Percentiles rank a stretch among this genome's conserved stretches.
These are phyloP conservation scores for Pisolithus sp. DNA, from an alignment of 768 basidiomycete genomes.

Conservation along the genomic window DNA sequence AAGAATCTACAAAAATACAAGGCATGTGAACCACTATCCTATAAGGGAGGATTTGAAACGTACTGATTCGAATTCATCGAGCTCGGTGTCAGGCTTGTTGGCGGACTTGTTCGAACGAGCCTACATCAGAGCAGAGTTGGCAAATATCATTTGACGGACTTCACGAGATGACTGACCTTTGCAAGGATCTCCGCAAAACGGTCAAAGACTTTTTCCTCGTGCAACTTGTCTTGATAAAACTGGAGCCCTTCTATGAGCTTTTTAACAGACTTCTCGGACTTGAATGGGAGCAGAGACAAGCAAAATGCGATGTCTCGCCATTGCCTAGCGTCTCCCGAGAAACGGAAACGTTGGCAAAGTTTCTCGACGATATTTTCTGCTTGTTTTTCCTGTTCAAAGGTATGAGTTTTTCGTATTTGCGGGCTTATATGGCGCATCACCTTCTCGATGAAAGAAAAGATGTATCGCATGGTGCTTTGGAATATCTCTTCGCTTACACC, in stretches of 20 bases:
- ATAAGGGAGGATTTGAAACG: slow-evolving; percentile 6
- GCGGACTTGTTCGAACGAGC: slow-evolving; percentile 87
- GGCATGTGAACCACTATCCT: not conserved
- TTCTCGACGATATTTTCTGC: slow-evolving; percentile 97
- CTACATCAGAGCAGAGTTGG: slow-evolving; percentile 28
- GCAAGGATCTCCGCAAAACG: slow-evolving; percentile 85
- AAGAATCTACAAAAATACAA: slow-evolving; percentile 52
- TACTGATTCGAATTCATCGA: slow-evolving; percentile 92
- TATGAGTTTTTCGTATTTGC: not conserved
- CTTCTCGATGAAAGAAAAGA: slow-evolving; percentile 97
- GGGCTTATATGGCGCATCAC: slow-evolving; percentile 32
- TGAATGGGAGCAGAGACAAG: slow-evolving; percentile 90
- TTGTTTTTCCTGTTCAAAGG: slow-evolving; percentile 76
- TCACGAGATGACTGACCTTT: slow-evolving; percentile 47
- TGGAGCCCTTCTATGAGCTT: slow-evolving; percentile 90
- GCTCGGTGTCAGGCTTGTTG: slow-evolving; percentile 87
- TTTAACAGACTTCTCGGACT: slow-evolving; percentile 93
- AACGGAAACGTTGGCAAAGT: slow-evolving; percentile 90
- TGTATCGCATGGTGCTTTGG: slow-evolving; percentile 89
- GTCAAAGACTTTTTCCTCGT: slow-evolving; percentile 75
- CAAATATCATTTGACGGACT: not conserved
- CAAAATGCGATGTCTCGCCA: slow-evolving; percentile 99
- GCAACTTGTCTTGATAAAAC: slow-evolving; percentile 93
- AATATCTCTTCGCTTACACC: slow-evolving; percentile 91
- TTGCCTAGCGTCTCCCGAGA: slow-evolving; percentile 83